Base-by-base conservation (phyloP, 192 early-diverging fungal genomes). In the Cetraspora pellucida region DNA sequence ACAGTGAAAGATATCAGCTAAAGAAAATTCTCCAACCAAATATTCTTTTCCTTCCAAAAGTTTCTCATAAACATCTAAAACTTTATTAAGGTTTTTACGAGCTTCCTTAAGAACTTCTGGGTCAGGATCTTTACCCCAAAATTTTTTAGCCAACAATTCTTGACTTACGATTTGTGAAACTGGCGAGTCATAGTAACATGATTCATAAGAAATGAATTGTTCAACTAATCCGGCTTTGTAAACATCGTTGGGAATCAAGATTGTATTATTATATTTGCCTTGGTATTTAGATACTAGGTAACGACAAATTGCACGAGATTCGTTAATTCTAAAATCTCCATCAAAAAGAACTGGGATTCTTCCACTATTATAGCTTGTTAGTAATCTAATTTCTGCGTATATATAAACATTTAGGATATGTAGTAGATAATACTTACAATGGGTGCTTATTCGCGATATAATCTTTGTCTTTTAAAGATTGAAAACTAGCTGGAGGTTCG, bases 321-420 rank as follows among this genome's bases (percentile, higher is more conserved):
- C 84, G 27, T 61, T 82, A 10, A 85, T 30, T 19, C 43, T 10
- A 49, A 79, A 80, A 60, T 55, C 76, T 16, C 60, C 82, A 72
- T 85, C 80, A 30, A 81, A 70, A 37, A 85, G 73, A 19, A 83
- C 82, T 28, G 84, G 84, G 25, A 85, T 75, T 60, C 75, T 68
- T 45, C 84, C 84, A 45, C 69, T 71, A 55, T 71, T 31, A 55
- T 54, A 31, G 31, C 8, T 23, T 55, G 19, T 4, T 14, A 59
- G 37, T 27, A 55, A 55, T 11, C 8, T 31, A 27, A 27, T 14
- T 16, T 37, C 30, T 27, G 28, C 1, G 6, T 2, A 31, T 11
- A 17, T 63, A 21, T 31, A 28, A 30, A 14, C 30, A 63, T 14
- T 14, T 63, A 10, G 9, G 19, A 11, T 9, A 45, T 13, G 7